Conservation (phyloP, 2,329 filamentous ascomycete genomes). For the Aspergillus latus region DNA sequence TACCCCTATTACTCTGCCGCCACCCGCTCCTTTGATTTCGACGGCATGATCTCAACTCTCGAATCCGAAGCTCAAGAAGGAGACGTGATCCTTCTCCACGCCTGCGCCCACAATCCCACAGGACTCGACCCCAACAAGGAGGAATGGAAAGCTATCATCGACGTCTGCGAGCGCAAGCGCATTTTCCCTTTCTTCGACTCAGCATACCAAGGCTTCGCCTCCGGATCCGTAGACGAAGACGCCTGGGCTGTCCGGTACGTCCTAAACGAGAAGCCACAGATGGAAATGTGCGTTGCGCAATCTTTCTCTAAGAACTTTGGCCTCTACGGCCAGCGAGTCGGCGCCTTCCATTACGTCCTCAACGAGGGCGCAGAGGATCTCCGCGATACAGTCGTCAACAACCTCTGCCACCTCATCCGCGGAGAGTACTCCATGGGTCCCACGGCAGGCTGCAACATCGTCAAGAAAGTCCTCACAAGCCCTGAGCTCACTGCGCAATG, state of each 20-base stretch:
- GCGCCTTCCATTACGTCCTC: slow-evolving; percentile 72
- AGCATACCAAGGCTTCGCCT: slow-evolving; percentile 96
- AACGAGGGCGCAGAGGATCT: slow-evolving; percentile 30
- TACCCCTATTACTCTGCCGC: slow-evolving; percentile 89
- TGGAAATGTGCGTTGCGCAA: slow-evolving; percentile 61
- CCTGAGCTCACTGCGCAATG: slow-evolving; percentile 76
- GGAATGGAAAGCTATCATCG: slow-evolving; percentile 87
- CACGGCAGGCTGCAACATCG: slow-evolving; percentile 83
- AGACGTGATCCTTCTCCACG: slow-evolving; percentile 85
- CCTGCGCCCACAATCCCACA: slow-evolving; percentile 96
- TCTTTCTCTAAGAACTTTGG: slow-evolving; percentile 68
- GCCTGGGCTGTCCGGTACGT: slow-evolving; percentile 90
- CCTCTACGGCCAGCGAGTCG: slow-evolving; percentile 91
- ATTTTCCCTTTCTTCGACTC: slow-evolving; percentile 98
- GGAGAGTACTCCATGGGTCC: slow-evolving; percentile 57
- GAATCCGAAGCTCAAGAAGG: slow-evolving; percentile 79
- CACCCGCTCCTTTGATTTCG: slow-evolving; percentile 45
- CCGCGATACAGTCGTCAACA: slow-evolving; percentile 36
- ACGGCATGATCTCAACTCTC: slow-evolving; percentile 73
- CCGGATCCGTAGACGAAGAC: slow-evolving; percentile 80
- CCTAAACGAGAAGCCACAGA: slow-evolving; percentile 71
- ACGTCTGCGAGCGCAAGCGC: slow-evolving; percentile 72
- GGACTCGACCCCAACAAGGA: slow-evolving; percentile 89
- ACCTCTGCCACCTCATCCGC: slow-evolving; percentile 42
- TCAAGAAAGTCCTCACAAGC: slow-evolving; percentile 77